phyloP scores from a whole-genome alignment of 2,329 filamentous ascomycete species.

The Nothopassalora personata region DNA sequence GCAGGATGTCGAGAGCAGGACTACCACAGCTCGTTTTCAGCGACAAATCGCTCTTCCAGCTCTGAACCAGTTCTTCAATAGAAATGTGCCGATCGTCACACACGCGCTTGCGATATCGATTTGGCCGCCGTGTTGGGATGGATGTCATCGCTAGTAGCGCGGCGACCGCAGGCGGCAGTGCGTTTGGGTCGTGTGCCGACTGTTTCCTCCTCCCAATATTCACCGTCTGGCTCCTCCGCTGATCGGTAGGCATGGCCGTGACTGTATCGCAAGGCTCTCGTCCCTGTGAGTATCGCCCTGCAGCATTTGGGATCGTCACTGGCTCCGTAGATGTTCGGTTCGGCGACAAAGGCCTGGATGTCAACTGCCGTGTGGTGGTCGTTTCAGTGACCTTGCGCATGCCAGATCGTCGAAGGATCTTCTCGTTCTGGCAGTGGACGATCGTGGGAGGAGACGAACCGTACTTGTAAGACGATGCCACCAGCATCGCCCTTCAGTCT shows the following conservation, averaged over 20 bases:
- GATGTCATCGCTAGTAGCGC: constrained; percentile 55
- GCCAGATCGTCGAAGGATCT: constrained; percentile 11
- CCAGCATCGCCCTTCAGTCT: constrained; percentile 35
- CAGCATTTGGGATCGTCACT: constrained; percentile 38
- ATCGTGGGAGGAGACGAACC: constrained; percentile 30
- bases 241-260: constrained; percentile 22
- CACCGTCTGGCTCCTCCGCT: constrained; percentile 15
- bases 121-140: constrained; percentile 48
- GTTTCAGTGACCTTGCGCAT: constrained; percentile 9
- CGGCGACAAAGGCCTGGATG: constrained; percentile 10
- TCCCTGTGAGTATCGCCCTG: constrained; percentile 24
- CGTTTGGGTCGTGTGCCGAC: constrained; percentile 37
- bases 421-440: constrained; percentile 15
- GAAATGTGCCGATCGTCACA: constrained; percentile 43
- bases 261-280: constrained; percentile 25
- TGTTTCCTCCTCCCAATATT: constrained; percentile 21
- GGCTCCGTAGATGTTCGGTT: constrained; percentile 36
- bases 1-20: constrained; percentile 48
- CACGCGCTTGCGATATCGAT: constrained; percentile 37
- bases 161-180: constrained; percentile 51
- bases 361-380: constrained; percentile 16
- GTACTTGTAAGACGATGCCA: constrained; percentile 43
- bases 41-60: constrained; percentile 46
- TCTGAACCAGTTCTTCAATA: constrained; percentile 53
- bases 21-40: constrained; percentile 27